These are phyloP conservation scores for Centella asiatica DNA, from an alignment of 129 eudicot species.

Conservation along the genomic window DNA sequence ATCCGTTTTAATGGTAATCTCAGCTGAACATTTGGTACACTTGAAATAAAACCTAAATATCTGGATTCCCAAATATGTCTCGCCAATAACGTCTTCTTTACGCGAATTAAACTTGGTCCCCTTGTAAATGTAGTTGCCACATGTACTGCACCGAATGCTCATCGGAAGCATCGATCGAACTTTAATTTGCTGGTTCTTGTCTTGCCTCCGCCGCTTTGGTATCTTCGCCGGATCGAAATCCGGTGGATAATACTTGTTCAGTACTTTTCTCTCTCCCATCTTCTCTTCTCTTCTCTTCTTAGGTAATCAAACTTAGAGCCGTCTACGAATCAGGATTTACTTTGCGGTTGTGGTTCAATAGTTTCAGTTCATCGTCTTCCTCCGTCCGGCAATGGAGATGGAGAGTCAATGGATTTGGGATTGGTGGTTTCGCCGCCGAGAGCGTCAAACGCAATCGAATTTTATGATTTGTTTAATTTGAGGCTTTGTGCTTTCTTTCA, in stretches of 20 bases:
- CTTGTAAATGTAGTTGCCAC: constrained; percentile 37
- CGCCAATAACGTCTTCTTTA: background rate
- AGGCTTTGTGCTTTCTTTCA: no score
- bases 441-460: no score
- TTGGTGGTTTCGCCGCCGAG: no score
- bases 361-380: no score
- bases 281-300: no score
- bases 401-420: no score
- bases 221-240: constrained; percentile 46
- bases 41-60: constrained; percentile 43
- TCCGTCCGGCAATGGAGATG: no score
- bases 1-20: constrained; percentile 17
- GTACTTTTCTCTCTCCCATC: constrained; percentile 51
- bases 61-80: constrained; percentile 46
- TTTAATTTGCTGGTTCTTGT: constrained; percentile 35
- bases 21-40: constrained; percentile 38
- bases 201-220: constrained; percentile 27
- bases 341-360: no score
- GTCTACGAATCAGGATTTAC: no score
- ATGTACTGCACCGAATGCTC: constrained; percentile 37
- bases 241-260: constrained; percentile 48
- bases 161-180: constrained; percentile 47
- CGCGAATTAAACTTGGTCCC: constrained; percentile 8
- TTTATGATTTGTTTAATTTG: no score
- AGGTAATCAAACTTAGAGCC: no score